Evolutionary conservation across 1,284 basidiomycete genomes (phyloP), one percentile per base, ranked within the genome.

Genomic region (Volvariella volvacea): DNA sequence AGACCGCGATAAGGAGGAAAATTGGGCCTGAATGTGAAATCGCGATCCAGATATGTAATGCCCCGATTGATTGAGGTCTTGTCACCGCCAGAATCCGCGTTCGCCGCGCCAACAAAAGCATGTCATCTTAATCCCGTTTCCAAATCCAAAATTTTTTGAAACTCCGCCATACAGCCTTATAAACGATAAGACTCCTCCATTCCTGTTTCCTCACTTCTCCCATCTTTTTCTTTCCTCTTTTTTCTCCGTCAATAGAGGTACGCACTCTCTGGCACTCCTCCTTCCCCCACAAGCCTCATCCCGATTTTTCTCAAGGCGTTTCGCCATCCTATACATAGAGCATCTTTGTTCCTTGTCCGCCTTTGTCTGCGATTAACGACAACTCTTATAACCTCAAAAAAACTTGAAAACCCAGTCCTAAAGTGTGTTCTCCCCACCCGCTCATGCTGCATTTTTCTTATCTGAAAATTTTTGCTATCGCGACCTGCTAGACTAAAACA

Each of bases 241-340:
- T 57, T 51, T 49, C 52, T 52, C 54, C 46, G 47, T 51, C 54
- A 58, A 54, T 78, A 79, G 76, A 79, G 80, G 69, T 70, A 37
- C 49, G 55, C 43, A 17, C 22, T 22, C 45, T 38, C 43, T 28
- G 25, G 12, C 25, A 21, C 37, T 41, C 45, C 32, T 41, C 43
- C 33, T 37, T 44, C 22, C 52, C 45, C 20, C 40, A 22, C 21
- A 12, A 14, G 22, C 38, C 14, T 9, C 14, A 31, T 25, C 50
- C 17, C n/a, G n/a, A 25, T 14, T 22, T 30, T 40, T 41, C 42
- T 50, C 1, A 43, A 78, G 76, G 73, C 72, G 50, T 61, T 63
- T 68, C 65, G 73, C 74, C 70, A 66, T 59, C 61, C 62, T 59
- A 62, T 64, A 62, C 66, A 63, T 79, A 78, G 69, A 79, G 64